Evolutionary conservation across 1,139 yeast species (phyloP), one percentile per base, ranked within the genome.

Genomic region (Fermentozyma sake): DNA sequence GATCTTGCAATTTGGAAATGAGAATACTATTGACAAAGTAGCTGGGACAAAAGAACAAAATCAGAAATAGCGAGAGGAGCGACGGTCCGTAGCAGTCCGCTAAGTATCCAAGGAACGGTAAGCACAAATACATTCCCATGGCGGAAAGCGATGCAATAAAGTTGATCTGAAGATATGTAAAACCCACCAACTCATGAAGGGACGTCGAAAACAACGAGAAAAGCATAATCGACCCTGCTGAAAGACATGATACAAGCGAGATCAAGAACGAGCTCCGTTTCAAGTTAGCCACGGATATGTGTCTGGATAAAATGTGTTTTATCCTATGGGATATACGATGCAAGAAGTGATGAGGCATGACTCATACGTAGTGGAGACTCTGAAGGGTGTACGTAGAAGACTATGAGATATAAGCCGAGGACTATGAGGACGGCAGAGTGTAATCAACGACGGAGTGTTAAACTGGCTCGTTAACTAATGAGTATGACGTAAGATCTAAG

Each of bases 41-140:
- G 12, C 89, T 79, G 0, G 95, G 87, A n/a, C 76, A 66, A 42
- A 83, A 82, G 24, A 82, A 61, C 34, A 74, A 37, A 22, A 81
- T 61, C 12, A 93, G 74, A 16, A 83, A 48, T 13, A 80, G 43
- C 4, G 91, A 78, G 25, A 89, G 55, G 14, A 82, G 49, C 9
- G 84, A 81, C 1, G 95, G 93, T 0, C 96, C 96, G 47, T 81
- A 83, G 14, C 76, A 61, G 52, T 91, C 97, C 1, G 94, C 89
- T 26, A 84, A 55, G 41, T 82, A 76, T 0, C 98, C 98, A 25
- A 89, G 58, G 0, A 80, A 50, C 0, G 97, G 96, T 5, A 89
- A 74, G 11, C 93, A 80, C 30, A 87, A 55, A 52, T 91, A 91
- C 76, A 85, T 78, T 2, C 96, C 96, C 29, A 83, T 56, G 16